Evolutionary conservation across 805 yeast genomes (phyloP), one percentile per base, ranked within the genome.

Genomic region (Metschnikowia bowlesiae): DNA sequence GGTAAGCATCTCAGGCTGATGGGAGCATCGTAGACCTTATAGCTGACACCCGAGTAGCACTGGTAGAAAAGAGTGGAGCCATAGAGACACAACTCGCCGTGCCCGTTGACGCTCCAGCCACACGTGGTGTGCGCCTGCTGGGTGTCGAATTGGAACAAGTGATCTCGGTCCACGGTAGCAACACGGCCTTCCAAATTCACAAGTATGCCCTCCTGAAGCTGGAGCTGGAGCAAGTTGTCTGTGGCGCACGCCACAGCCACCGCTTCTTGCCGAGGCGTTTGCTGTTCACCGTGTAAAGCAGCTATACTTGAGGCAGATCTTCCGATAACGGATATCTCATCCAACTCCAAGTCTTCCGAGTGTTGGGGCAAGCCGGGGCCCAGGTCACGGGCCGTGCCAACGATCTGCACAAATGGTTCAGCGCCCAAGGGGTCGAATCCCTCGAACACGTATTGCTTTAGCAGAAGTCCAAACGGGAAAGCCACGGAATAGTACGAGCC

Each of bases 141-240:
- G 16, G 39, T 75, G 52, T 72, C 76, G 49, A 71, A 71, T 51
- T 69, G 76, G 52, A 71, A 70, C 53, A 71, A 75, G 40, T 64
- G 65, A 39, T 66, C 65, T 3, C 65, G 61, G 31, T 71, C 76
- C 47, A 72, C 70, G 18, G 70, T 62, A 5, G 74, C 76, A 47
- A 70, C 66, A 48, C 75, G 54, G 46, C 63, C 59, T 26, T 57
- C 61, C 14, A 65, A 50, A 52, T 71, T 74, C 30, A 63, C 57
- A 47, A 72, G 57, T 18, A 67, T 59, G 2, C 69, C 66, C 35
- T 66, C 67, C 10, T 58, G 48, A 30, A 72, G 60, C 5, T 62
- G 56, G 64, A 72, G 63, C 48, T 51, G 54, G 30, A 71, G 52
- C 18, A 52, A 52, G 30, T 48, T 35, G 8, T 51, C 52, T 6